Evolutionary conservation across 2,329 filamentous ascomycete genomes (phyloP), one percentile per base, ranked within the genome.

Genomic region (Acarospora socialis): DNA sequence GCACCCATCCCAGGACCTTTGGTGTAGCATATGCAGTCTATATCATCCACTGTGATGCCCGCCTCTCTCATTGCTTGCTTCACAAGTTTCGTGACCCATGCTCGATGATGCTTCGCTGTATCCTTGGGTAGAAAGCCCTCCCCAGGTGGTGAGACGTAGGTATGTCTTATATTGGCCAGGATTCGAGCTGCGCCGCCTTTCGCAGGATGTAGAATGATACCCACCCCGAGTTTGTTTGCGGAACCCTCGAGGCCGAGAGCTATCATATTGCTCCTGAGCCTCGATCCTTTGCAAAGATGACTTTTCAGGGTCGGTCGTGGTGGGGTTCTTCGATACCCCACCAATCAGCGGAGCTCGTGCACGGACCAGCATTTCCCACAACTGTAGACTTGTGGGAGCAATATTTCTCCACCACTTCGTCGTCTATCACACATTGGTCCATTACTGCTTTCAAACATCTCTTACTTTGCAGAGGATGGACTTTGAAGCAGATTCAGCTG

Each of bases 41-140:
- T 68, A 51, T 92, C 77, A 8, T 60, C 49, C 9, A 75, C 56
- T 0, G 55, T 47, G 3, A 81, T 52, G 13, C 61, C 60, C 0
- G 87, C 82, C 43, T 79, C 74, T 35, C 66, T 63, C 40, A 98
- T 70, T 4, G 87, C 82, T 39, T 73, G 70, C 45, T 77, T 82
- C 12, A 90, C 78, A n/a, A 95, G 65, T 15, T 67, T 62, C 10
- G 83, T 79, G 41, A 95, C 82, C 74, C 80, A 82, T 51, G 73
- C 54, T 42, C 90, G 77, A 66, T 98, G 90, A 60, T 98, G 90
- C 32, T 73, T 71, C 10, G 90, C 90, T 1, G 87, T 94, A 60
- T 98, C 90, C 54, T 95, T 94, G 39, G 90, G 90, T 4, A 95
- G 70, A 59, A 98, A 95, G 4, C 90, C 90, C 38, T 86, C 81